A percentile compares a stretch with the other conserved stretches of the same genome.
Evolutionary conservation across 805 yeast genomes (phyloP).

Genomic region (Priceomyces carsonii): DNA sequence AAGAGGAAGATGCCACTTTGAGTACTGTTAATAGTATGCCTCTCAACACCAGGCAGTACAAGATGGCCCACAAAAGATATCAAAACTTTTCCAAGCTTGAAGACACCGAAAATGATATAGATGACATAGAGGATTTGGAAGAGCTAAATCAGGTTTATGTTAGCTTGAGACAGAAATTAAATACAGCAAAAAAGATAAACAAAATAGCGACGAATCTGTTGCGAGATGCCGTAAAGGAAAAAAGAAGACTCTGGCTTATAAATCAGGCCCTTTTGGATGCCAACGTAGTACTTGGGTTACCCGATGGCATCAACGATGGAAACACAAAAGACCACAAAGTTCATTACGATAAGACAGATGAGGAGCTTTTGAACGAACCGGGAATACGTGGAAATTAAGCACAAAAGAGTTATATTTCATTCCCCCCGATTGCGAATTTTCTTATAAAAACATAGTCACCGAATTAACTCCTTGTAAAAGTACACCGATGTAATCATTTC

Average conservation of each 20-base stretch:
- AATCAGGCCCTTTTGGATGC: slow-evolving; percentile 48
- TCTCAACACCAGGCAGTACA: slow-evolving; percentile 32
- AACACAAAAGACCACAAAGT: slow-evolving; percentile 7
- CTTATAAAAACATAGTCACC: no score
- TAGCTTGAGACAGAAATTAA: slow-evolving; percentile 29
- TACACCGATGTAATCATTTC: no score
- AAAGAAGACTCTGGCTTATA: slow-evolving; percentile 38
- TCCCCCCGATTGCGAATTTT: no score
- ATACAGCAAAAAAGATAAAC: slow-evolving; percentile 41
- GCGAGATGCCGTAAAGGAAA: slow-evolving; percentile 21
- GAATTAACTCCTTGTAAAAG: no score
- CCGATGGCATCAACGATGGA: slow-evolving; percentile 10
- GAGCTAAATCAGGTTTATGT: slow-evolving; percentile 23
- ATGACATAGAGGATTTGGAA: slow-evolving; percentile 14
- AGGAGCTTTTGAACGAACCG: slow-evolving; percentile 10
- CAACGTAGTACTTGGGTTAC: slow-evolving; percentile 38
- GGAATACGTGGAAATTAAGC: no score
- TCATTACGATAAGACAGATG: slow-evolving; percentile 11
- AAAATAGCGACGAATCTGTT: slow-evolving; percentile 34
- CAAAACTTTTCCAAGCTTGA: slow-evolving; percentile 16
- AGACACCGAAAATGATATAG: slow-evolving; percentile 15
- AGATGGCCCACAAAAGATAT: slow-evolving; percentile 35
- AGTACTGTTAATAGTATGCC: slow-evolving; percentile 25
- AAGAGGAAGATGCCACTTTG: slow-evolving; percentile 16
- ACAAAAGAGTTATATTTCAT: no score